A percentile compares a stretch with the other conserved stretches of the same genome.
These are phyloP conservation scores for Didymella sp. DNA, from an alignment of 2,329 filamentous ascomycete species.

Conservation along the genomic window DNA sequence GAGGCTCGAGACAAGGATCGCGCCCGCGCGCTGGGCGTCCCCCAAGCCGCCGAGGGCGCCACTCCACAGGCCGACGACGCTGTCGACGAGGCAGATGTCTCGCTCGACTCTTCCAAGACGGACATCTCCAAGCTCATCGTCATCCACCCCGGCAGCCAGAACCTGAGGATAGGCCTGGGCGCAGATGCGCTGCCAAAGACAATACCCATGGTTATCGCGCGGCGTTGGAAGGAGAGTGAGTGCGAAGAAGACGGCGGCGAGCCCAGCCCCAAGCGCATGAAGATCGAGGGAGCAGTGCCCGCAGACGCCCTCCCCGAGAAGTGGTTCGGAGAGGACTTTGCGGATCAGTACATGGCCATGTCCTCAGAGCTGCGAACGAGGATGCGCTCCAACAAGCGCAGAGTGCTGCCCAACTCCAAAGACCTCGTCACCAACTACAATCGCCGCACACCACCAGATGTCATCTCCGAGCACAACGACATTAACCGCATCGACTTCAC, in stretches of 20 bases:
- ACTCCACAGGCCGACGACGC: slow-evolving; percentile 39
- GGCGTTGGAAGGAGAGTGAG: slow-evolving; percentile 78
- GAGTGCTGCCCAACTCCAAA: slow-evolving; percentile 96
- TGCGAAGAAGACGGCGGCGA: slow-evolving; percentile 82
- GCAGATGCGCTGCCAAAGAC: slow-evolving; percentile 95
- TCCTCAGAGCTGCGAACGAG: slow-evolving; percentile 84
- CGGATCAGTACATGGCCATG: slow-evolving; percentile 76
- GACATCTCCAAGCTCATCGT: slow-evolving; percentile 91
- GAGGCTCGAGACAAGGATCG: slow-evolving; percentile 87
- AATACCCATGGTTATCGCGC: slow-evolving; percentile 89
- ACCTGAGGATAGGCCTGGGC: slow-evolving; percentile 91
- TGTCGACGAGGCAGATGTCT: slow-evolving; percentile 39
- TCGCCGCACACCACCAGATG: slow-evolving; percentile 79
- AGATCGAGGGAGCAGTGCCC: slow-evolving; percentile 67
- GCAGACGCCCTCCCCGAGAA: slow-evolving; percentile 71
- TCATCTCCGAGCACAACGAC: slow-evolving; percentile 94
- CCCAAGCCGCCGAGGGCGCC: slow-evolving; percentile 44
- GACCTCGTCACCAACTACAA: slow-evolving; percentile 97
- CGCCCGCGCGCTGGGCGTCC: slow-evolving; percentile 76
- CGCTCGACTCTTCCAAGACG: slow-evolving; percentile 48
- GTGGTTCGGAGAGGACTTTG: slow-evolving; percentile 81
- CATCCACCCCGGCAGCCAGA: slow-evolving; percentile 94
- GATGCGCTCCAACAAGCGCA: slow-evolving; percentile 92
- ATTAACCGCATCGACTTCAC: slow-evolving; percentile 96
- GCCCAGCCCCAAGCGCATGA: slow-evolving; percentile 73